Evolutionary conservation across 148 eudicot genomes (phyloP), one percentile per base, ranked within the genome.

Genomic region (Tetragonia tetragonoides): DNA sequence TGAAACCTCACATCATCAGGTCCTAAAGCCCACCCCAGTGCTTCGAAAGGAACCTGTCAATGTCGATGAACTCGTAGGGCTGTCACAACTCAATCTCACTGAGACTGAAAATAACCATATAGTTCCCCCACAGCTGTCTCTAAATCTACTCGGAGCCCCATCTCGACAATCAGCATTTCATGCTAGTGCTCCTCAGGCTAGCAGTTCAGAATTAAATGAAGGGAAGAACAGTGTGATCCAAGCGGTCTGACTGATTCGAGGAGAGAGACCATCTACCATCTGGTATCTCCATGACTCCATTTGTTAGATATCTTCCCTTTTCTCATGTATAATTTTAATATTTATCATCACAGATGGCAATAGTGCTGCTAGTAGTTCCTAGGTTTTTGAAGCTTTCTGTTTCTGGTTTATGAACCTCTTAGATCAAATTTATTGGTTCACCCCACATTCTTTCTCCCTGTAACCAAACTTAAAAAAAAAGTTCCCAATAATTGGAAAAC

Each of bases 151-250:
- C 10, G 91, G 91, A 34, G 73, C 84, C 18, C 86, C 93, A 40
- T 89, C 91, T 24, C 87, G 94, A 69, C 90, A 88, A 49, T 93
- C 97, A 7, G 91, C 94, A 6, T 90, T 93, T 76, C 97, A 93
- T 81, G 88, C 89, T 0, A 90, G 86, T 54, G 82, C 80, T 72
- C 86, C 91, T 15, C 83, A 9, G 15, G 57, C 74, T 6, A 49
- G 77, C 34, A 79, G 74, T 16, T 81, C 89, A 6, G 87, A 85
- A 47, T 41, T 86, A 3, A 72, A 73, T 65, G 81, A 89, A 54
- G 93, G 88, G 24, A 79, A 85, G 64, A 82, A 75, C 46, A 82
- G 82, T 47, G 83, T 68, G 61, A 78, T 87, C 72, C 84, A 82
- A 84, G 88, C 89, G 23, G 80, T 82, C 63, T 85, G 64, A 77